Evolutionary conservation across 192 early-diverging fungal genomes (phyloP), one percentile per base, ranked within the genome.

Genomic region (Coemansia sp.): DNA sequence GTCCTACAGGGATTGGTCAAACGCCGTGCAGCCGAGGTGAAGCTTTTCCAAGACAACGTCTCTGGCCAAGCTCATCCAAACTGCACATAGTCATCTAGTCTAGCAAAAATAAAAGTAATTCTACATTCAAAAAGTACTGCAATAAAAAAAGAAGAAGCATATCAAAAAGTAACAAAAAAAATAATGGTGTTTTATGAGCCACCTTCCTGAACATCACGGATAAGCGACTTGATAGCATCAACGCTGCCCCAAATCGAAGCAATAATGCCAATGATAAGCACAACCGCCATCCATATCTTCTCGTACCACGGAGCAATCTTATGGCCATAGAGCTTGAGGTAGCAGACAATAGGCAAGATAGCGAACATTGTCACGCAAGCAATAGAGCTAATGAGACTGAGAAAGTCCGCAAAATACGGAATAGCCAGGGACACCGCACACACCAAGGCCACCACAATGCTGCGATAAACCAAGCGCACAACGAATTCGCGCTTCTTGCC

Each of bases 331-430:
- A 94, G 77, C 62, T 84, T 79, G 33, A 86, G 83, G 71, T 90
- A 89, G 73, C 88, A 92, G 39, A 91, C 34, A 9, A 93, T 74
- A 0, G 93, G 93, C 60, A 94, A 69, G 9, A 92, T 83, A 55
- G 90, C 91, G 31, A 88, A 87, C 42, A 94, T 78, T 5, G 84
- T 72, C 42, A 85, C 86, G 60, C 87, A 90, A 34, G 89, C 84
- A 40, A 92, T 74, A 0, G 91, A 86, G 31, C 93, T 92, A 59
- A 94, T 74, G 2, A 94, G 83, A 14, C 85, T 83, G 78, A 94
- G 42, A 28, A 92, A 83, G 69, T 93, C 93, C 9, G 90, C 79
- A 71, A 94, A 93, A 75, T 82, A 91, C 7, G 91, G 90, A 14
- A 93, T 84, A 24, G 80, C 86, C 23, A 90, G 69, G 3, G 91